phyloP scores from a whole-genome alignment of 345 rosid species.

The Euphorbia peplus region DNA sequence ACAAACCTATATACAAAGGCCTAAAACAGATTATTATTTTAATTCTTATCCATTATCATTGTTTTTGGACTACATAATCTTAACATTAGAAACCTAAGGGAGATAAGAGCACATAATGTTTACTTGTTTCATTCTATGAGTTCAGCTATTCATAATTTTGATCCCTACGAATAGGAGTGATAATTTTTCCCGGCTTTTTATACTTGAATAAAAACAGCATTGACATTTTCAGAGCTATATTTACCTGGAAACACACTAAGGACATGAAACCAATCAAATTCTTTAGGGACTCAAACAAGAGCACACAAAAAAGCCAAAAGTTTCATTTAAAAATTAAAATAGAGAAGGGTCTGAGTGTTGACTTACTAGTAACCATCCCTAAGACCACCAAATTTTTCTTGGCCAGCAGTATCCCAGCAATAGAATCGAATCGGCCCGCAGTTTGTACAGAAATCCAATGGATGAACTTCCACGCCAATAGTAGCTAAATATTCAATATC shows the following conservation, averaged over 20 bases:
- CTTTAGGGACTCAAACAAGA: not conserved
- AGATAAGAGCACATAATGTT: not conserved
- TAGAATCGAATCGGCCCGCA: conserved; percentile 83
- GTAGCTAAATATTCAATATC: conserved; percentile 50
- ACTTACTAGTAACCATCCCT: conserved; percentile 95
- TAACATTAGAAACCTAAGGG: not conserved
- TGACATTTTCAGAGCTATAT: not conserved
- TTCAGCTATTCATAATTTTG: too few species aligned
- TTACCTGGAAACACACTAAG: too few species aligned
- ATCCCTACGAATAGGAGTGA: too few species aligned
- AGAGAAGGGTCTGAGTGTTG: not conserved
- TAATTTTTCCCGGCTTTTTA: too few species aligned
- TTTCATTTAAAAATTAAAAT: too few species aligned
- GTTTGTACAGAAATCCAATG: conserved; percentile 86
- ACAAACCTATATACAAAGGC: not conserved
- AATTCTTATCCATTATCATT: not conserved
- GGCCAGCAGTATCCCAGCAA: conserved; percentile 99
- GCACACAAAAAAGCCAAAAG: not conserved
- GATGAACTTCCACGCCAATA: conserved; percentile 95
- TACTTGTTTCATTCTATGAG: too few species aligned
- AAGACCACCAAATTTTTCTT: conserved; percentile 92
- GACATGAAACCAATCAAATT: not conserved
- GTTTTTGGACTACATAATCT: not conserved
- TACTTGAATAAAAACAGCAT: not conserved
- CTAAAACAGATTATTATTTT: not conserved